Evolutionary conservation across 2,329 filamentous ascomycete species (phyloP), one percentile per base, ranked within the genome.

Genomic region (Fusarium camptoceras): DNA sequence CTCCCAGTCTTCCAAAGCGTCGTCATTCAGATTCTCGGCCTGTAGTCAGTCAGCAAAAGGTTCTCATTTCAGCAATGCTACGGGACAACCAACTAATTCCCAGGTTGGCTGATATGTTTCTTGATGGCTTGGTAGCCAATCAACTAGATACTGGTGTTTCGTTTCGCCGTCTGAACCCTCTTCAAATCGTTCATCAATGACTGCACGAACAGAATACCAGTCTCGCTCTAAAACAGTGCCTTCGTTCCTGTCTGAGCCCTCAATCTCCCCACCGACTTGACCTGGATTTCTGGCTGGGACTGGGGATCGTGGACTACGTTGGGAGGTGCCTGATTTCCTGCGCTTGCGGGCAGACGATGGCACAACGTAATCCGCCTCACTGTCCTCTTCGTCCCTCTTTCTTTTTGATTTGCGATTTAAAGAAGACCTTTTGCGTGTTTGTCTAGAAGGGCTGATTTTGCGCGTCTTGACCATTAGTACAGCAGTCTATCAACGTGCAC

Each of bases 81-180:
- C 24, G 11, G 48, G 22, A 39, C 28, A 39, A 58, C 66, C 48
- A 41, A 70, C 71, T 62, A 70, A 34, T 64, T 78, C 78, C 80
- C 81, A 83, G 53, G 76, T 76, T 27, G 78, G 76, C 28, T 62
- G 28, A 61, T 79, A 81, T 16, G 57, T 27, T 58, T 80, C 79
- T 5, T 79, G 80, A 6, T 61, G 55, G 53, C 79, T 70, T 63
- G 78, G 74, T 55, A 78, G 78, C 81, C 81, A 83, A 58, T 81
- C 77, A 16, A 83, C 77, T 20, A 81, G 65, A 46, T 81, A 83
- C 58, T 80, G 70, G 16, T 75, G 66, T 37, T 63, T 62, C 28
- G 73, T 75, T 8, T 64, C 30, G 39, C 70, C 71, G 39, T 66
- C 34, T 42, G 49, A 53, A 28, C 18, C 34, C 34, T 53, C 49